Base-by-base conservation (phyloP, 2,329 filamentous ascomycete genomes). In the Diaporthe sp. region DNA sequence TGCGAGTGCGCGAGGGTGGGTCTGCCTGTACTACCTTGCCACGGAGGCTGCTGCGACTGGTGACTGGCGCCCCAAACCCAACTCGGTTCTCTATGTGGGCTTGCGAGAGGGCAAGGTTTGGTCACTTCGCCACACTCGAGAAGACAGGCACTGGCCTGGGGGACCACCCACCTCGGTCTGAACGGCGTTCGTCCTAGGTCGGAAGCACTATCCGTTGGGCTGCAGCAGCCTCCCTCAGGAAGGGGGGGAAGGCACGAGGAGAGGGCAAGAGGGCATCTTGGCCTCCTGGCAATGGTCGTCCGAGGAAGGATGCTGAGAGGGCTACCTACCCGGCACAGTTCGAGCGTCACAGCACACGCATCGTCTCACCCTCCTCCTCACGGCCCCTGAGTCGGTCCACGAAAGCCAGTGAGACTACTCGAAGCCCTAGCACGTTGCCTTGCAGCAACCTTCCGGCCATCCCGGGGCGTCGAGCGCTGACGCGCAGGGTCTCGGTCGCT, bases 171-270 rank as follows among this genome's bases (percentile, higher is more conserved):
- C 20, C 20, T 55, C 49, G 65, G 31, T 39, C 65, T 70, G 65
- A 70, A 70, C 49, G 65, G 65, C 34, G 65, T 70, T 70, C 65
- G 65, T 70, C 65, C 65, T 70, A 70, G 65, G 49, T 70, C 49
- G 65, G 49, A 70, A 39, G 65, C 34, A 55, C 65, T 31, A 70
- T 55, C 65, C 49, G 49, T 20, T 55, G 49, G 65, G 65, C 65
- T 70, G 65, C 47, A 70, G 34, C 49, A 15, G 49, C 49, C 34
- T 70, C 65, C 31, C 63, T 12, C n/a, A 22, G 42, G 28, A 49
- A 7, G 8, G 39, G 42, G 37, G 37, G 13, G 53, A 4, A 12
- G 10, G n/a, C 12, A 5, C 49, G 15, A 15, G 31, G 49, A 31
- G 49, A n/a, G n/a, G 49, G 34, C 34, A 53, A 39, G 25, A 68